Evolutionary conservation across 768 basidiomycete species (phyloP), one percentile per base, ranked within the genome.

Genomic region (Lactifluus volemus): DNA sequence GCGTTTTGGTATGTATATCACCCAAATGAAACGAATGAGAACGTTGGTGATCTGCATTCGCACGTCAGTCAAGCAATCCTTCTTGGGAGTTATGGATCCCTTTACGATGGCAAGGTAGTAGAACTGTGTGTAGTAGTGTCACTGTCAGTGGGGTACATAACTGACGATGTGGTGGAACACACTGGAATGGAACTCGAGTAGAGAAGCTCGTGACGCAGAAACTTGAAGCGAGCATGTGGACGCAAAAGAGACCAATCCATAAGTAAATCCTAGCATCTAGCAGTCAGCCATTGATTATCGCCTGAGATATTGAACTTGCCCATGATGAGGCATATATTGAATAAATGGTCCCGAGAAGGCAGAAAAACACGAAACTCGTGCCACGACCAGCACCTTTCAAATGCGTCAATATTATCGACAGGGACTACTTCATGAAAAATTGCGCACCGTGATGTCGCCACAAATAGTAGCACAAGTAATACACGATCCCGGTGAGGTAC

Each of bases 181-280:
- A 91, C 87, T 25, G 79, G 76, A 65, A 85, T 74, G 44, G 81
- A 69, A 49, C 84, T 79, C 5, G 79, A 75, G 71, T 94, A 98
- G 2, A 90, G 74, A 36, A 96, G 73, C 41, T 95, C 89, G 4
- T 76, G 72, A 15, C 97, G 84, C 3, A 98, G 78, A 44, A 90
- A 74, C 19, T 75, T 80, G 64, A 88, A 77, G 61, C 67, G 75
- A 8, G 78, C 75, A 59, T 76, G 84, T 4, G 79, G 76, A 59
- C 82, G 78, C 47, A 92, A 75, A 48, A 98, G 70, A 1, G 89
- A 91, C 96, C 96, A 98, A 71, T 98, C 96, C 83, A 95, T 89
- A 10, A 87, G 69, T 36, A 92, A 71, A 67, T 97, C 93, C 92
- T 91, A 64, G 32, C 12, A 17, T n/a, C 36, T 7, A 19, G 42